Base-by-base conservation (phyloP, 2,329 filamentous ascomycete genomes). In the Ophiostoma triangulosporum region DNA sequence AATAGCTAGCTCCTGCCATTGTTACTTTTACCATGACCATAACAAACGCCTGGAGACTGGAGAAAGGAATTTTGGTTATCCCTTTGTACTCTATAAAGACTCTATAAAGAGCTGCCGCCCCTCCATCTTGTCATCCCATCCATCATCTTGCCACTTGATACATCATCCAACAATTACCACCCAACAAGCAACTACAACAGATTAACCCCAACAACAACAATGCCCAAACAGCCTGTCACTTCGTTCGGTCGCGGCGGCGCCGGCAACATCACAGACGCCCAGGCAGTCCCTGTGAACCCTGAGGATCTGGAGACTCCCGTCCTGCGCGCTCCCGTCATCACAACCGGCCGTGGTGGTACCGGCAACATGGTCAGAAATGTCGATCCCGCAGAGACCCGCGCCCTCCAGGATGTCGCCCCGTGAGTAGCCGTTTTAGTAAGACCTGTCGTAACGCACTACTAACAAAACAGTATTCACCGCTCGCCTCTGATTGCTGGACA, bases 291-390 rank as follows among this genome's bases (percentile, higher is more conserved):
- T 56, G 61, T 80, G 45, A 68, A 72, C 29, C 71, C 80, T 50
- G 70, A 78, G 58, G 86, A 91, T 63, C 80, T 95, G 58, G 72
- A 83, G 62, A 95, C 89, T 1, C 90, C 90, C 1, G 85, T 80
- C 12, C 79, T 97, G 64, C 95, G 94, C 71, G 78, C 78, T 48
- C 71, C 85, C n/a, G 74, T 87, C 59, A 89, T 91, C 64, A 95
- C 90, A 20, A 96, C 90, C 3, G 90, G 90, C 54, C 86, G 90
- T 51, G 90, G 90, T 54, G 90, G 90, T 57, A 83, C 79, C 4
- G 89, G 89, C 56, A 95, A 95, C 72, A 95, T 95, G 84, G 81
- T 85, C 48, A 73, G 70, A 60, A 83, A 84, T 64, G 80, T 80
- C 58, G 84, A 93, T 61, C 80, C 83, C 3, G 70, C 74, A 40